Evolutionary conservation across 2,329 filamentous ascomycete genomes (phyloP).

Genomic region (Chaetomium sp.): DNA sequence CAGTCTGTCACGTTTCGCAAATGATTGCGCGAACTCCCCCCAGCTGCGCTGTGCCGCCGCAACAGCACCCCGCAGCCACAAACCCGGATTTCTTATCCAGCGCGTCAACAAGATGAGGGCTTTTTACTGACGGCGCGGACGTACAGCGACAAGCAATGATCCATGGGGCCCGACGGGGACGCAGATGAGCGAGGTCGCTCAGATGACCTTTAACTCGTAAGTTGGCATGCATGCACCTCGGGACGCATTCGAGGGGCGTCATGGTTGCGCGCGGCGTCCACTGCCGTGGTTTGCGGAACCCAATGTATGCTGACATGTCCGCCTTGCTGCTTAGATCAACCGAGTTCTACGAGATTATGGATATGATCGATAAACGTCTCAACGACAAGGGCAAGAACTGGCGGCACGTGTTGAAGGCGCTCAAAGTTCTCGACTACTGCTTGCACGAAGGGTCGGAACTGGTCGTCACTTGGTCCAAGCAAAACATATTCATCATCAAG

Average conservation of each 20-base stretch:
- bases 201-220: conserved; percentile 96
- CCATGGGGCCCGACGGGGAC: conserved; percentile 97
- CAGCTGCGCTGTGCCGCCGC: conserved; percentile 17
- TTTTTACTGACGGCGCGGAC: conserved; percentile 12
- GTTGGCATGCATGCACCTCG: conserved; percentile 27
- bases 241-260: not conserved
- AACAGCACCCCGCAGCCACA: not conserved
- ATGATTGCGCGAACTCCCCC: too few species aligned
- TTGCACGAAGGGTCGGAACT: conserved; percentile 94
- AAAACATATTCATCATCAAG: conserved; percentile 99
- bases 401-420: conserved; percentile 93
- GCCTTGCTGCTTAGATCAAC: conserved; percentile 57
- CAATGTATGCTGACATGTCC: not conserved
- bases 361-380: conserved; percentile 97
- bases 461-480: conserved; percentile 94
- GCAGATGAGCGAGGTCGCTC: conserved; percentile 97
- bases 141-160: conserved; percentile 89
- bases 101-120: not conserved
- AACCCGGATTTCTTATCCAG: too few species aligned
- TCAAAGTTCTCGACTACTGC: conserved; percentile 97
- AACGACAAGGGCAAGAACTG: conserved; percentile 99
- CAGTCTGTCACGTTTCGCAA: not conserved
- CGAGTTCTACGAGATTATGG: conserved; percentile 99
- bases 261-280: not conserved
- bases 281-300: not conserved